Evolutionary conservation across 2,329 filamentous ascomycete genomes (phyloP).

Genomic region (Colletotrichum orchidophilum): DNA sequence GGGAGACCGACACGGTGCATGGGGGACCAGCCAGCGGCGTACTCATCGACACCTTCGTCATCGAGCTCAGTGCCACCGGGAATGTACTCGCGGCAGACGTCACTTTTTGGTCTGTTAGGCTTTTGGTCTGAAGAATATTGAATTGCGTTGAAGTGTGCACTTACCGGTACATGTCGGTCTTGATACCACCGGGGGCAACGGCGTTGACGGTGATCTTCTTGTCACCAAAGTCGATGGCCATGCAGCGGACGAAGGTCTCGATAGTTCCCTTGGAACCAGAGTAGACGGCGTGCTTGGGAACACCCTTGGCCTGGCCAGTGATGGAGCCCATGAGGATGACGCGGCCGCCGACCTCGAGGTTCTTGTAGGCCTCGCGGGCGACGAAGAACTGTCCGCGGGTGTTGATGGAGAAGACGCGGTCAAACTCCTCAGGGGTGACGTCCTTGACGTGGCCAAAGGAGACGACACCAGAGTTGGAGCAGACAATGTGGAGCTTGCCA

Average conservation of each 20-base stretch:
- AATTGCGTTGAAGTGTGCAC: neutral
- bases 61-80: slow-evolving; percentile 63
- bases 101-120: slow-evolving; percentile 51
- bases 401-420: slow-evolving; percentile 76
- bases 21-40: slow-evolving; percentile 57
- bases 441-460: slow-evolving; percentile 75
- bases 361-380: slow-evolving; percentile 74
- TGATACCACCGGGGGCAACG: slow-evolving; percentile 73
- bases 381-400: slow-evolving; percentile 78
- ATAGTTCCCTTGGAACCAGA: slow-evolving; percentile 80
- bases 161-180: slow-evolving; percentile 50
- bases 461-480: slow-evolving; percentile 76
- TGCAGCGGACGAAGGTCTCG: slow-evolving; percentile 79
- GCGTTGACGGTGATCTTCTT: slow-evolving; percentile 75
- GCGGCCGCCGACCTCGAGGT: slow-evolving; percentile 73
- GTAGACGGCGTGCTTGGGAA: slow-evolving; percentile 78
- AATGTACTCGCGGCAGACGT: slow-evolving; percentile 72
- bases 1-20: slow-evolving; percentile 73
- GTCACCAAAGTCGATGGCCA: slow-evolving; percentile 76
- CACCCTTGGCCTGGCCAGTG: slow-evolving; percentile 71
- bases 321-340: slow-evolving; percentile 80
- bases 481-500: slow-evolving; percentile 75
- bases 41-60: slow-evolving; percentile 68
- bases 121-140: no score
- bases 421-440: slow-evolving; percentile 75